phyloP scores from a whole-genome alignment of 345 rosid species.

The Salix suchowensis region DNA sequence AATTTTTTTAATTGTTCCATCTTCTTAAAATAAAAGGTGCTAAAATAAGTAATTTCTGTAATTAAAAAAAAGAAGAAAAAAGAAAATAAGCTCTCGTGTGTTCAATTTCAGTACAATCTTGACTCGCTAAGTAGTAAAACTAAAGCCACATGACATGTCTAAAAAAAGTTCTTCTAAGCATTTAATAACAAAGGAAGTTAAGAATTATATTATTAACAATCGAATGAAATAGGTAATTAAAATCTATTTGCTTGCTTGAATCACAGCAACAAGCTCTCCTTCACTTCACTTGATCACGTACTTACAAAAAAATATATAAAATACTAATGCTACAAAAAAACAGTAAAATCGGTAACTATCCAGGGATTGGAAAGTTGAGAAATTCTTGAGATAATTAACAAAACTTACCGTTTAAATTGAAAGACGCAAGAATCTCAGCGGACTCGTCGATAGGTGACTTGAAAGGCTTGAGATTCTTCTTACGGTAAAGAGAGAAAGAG shows the following conservation, averaged over 20 bases:
- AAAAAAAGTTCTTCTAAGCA: neutral
- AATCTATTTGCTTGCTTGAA: neutral
- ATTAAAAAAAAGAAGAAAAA: too few species aligned
- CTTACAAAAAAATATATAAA: neutral
- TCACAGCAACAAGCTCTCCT: neutral
- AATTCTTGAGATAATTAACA: neutral
- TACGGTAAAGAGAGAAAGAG: slow-evolving; percentile 69
- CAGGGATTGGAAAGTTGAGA: neutral
- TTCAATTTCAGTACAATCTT: too few species aligned
- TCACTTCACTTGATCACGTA: neutral
- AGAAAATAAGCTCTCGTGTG: too few species aligned
- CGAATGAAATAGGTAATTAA: neutral
- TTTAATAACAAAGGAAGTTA: neutral
- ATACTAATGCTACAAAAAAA: neutral
- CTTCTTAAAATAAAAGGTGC: too few species aligned
- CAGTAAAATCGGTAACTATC: neutral
- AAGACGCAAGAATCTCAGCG: slow-evolving; percentile 65
- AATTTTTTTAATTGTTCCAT: too few species aligned
- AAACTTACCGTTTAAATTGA: slow-evolving; percentile 42
- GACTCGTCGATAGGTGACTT: slow-evolving; percentile 75
- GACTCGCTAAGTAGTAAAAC: too few species aligned
- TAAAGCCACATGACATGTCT: neutral
- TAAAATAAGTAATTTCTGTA: too few species aligned
- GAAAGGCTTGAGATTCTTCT: slow-evolving; percentile 44
- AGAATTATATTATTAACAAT: neutral